Evolutionary conservation across 371 early-diverging fungal species (phyloP), one percentile per base, ranked within the genome.

Genomic region (Chytridiales sp.): DNA sequence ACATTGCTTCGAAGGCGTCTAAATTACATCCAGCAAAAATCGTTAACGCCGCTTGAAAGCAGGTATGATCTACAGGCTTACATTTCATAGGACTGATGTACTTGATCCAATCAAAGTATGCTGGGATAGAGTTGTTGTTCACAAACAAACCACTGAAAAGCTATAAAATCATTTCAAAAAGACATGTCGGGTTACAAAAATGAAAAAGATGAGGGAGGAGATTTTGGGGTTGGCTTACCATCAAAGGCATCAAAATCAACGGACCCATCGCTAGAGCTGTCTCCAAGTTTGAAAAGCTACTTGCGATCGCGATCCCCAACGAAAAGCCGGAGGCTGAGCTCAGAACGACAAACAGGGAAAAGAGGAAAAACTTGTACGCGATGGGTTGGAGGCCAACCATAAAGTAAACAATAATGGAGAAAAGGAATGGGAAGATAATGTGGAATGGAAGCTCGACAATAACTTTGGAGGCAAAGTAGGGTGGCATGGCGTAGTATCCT

Each of bases 61-160:
- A 8, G 22, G 48, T 26, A 29, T 19, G 9, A 32, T 19, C 26
- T 4, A 21, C 17, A 19, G 19, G 17, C 30, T 21, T 38, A 55
- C 56, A 57, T 46, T 58, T 58, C 43, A 56, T 32, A 5, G 57
- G 64, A 24, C 51, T 50, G 46, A 64, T 64, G 52, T 64, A 64
- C 36, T 64, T 64, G 64, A 64, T 64, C 64, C 63, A 64, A 36
- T 64, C 58, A 43, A 64, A 64, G 47, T 64, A 64, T 4, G 68
- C 76, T 0, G 87, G 85, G 47, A 85, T 81, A 38, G 73, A 72
- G 8, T 71, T 77, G 8, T 72, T 66, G 67, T 86, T 88, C 61
- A 86, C 80, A 48, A 87, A 70, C 52, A 87, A 67, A 3, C 85
- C 84, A 26, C 74, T 69, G 62, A 85, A 83, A 34, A 79, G 63